Conservation (phyloP, 495 filamentous ascomycete genomes). For the Aspergillus baeticus region DNA sequence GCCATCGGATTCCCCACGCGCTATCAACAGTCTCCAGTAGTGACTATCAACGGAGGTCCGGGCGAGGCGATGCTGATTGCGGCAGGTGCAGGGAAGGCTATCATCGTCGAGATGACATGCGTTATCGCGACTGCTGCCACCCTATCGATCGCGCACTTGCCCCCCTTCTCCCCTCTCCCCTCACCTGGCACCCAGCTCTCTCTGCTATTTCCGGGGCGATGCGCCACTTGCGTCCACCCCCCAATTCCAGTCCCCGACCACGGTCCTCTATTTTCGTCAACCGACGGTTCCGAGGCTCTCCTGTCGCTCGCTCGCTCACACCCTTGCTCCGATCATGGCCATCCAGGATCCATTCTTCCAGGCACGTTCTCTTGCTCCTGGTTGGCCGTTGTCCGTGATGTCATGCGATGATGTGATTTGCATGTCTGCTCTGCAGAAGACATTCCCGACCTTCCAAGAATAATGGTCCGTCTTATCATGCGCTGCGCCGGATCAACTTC, state of each 20-base stretch:
- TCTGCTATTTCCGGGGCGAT: background rate
- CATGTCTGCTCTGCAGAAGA: background rate
- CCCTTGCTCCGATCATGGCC: background rate
- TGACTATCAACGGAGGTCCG: conserved; percentile 21
- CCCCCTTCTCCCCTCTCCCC: conserved; percentile 1
- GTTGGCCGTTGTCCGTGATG: conserved; percentile 13
- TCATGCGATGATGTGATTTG: conserved; percentile 11
- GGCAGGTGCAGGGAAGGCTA: conserved; percentile 22
- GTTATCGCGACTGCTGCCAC: conserved; percentile 5
- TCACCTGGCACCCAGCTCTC: background rate
- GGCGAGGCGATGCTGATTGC: conserved; percentile 25
- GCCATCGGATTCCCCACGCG: background rate
- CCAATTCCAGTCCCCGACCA: background rate
- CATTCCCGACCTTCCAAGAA: background rate
- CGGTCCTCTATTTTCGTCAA: conserved; percentile 5
- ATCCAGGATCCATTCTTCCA: conserved; percentile 18
- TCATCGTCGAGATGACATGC: conserved; percentile 8
- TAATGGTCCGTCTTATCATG: background rate
- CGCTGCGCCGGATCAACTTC: too few relatives aligned
- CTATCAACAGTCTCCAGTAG: background rate
- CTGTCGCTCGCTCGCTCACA: background rate
- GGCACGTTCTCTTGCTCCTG: conserved; percentile 16
- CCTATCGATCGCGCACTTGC: conserved; percentile 12
- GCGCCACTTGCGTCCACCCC: background rate
- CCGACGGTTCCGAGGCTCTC: conserved; percentile 7